Percentiles rank a stretch among this genome's conserved stretches.
phyloP scores from a whole-genome alignment of 345 rosid genomes.

The Eutrema yunnanense region DNA sequence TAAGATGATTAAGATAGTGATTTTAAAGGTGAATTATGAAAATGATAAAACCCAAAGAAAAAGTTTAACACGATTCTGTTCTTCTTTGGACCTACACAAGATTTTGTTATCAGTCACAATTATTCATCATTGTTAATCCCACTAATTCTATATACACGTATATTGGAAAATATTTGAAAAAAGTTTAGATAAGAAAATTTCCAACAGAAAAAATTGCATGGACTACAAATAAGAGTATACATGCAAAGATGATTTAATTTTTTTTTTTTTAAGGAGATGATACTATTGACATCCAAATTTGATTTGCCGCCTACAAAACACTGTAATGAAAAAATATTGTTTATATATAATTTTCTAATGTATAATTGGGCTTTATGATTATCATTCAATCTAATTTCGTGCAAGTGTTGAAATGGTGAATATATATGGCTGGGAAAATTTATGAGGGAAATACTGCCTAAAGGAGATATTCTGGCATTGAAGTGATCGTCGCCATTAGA shows the following conservation, averaged over 20 bases:
- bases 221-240: background rate
- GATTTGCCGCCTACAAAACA: background rate
- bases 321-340: background rate
- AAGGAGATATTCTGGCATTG: conserved; percentile 9
- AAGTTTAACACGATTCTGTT: conserved; percentile 24
- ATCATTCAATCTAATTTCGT: background rate
- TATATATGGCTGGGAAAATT: background rate
- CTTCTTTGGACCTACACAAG: conserved; percentile 18
- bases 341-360: background rate
- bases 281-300: background rate
- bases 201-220: background rate
- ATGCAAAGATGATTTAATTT: background rate
- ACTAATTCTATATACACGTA: background rate
- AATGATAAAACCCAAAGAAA: conserved; percentile 2
- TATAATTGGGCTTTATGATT: background rate
- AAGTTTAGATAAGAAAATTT: background rate
- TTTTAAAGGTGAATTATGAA: conserved; percentile 13
- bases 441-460: background rate
- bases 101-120: conserved; percentile 23
- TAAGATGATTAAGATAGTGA: conserved; percentile 20
- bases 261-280: too few relatives aligned
- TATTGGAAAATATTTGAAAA: background rate
- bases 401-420: background rate
- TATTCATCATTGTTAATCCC: conserved; percentile 11
- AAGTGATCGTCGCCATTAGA: conserved; percentile 14